A percentile compares a stretch with the other conserved stretches of the same genome.
These are phyloP conservation scores for Tylopilus intermedius DNA, from an alignment of 768 basidiomycete genomes.

Conservation along the genomic window DNA sequence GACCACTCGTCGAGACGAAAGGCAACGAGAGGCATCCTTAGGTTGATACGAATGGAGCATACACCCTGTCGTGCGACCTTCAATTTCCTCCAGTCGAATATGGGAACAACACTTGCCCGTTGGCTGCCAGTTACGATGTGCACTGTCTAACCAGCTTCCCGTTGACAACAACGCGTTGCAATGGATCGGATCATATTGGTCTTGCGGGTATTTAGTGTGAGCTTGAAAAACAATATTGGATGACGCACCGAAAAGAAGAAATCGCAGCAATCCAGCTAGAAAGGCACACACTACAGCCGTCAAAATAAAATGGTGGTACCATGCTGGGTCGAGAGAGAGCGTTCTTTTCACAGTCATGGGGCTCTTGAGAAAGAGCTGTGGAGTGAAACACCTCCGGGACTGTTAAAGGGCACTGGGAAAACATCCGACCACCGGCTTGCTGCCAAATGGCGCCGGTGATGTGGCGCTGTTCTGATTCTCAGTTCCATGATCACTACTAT, in stretches of 20 bases:
- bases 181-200: constrained; percentile 65
- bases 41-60: constrained; percentile 67
- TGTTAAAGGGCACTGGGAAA: neutral
- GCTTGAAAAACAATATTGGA: neutral
- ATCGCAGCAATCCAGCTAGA: constrained; percentile 41
- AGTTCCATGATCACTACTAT: neutral
- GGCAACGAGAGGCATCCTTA: constrained; percentile 49
- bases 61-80: constrained; percentile 51
- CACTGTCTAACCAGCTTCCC: constrained; percentile 75
- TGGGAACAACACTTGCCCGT: constrained; percentile 46
- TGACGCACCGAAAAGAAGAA: constrained; percentile 41
- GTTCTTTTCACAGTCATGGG: constrained; percentile 27
- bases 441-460: neutral
- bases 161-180: constrained; percentile 66
- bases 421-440: neutral
- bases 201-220: constrained; percentile 34
- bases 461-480: neutral
- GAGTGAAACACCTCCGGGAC: neutral
- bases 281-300: constrained; percentile 36
- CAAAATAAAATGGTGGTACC: constrained; percentile 47
- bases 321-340: constrained; percentile 39
- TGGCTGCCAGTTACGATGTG: constrained; percentile 78
- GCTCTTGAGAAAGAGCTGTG: constrained; percentile 1
- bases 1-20: constrained; percentile 54
- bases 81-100: constrained; percentile 4